A percentile compares a stretch with the other conserved stretches of the same genome.
Evolutionary conservation across 176 grass and related monocot species (phyloP).

Genomic region (Aegilops sharonensis): DNA sequence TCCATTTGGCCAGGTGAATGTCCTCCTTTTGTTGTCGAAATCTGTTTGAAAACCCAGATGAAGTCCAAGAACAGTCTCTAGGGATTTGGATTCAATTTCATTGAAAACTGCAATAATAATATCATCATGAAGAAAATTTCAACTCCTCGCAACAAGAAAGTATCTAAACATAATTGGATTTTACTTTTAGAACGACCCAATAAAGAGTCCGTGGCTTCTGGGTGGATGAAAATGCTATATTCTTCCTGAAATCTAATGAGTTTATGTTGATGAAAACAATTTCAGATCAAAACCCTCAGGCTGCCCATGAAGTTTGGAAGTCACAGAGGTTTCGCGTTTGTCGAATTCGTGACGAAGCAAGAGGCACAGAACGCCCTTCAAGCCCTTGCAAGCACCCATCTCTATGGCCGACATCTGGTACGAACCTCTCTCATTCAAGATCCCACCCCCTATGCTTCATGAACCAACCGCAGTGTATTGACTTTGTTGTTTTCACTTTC

Average conservation of each 20-base stretch:
- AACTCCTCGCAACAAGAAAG: background rate
- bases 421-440: background rate
- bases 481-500: constrained; percentile 5
- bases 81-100: background rate
- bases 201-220: background rate
- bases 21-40: background rate
- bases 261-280: constrained; percentile 4
- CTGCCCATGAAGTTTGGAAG: constrained; percentile 89
- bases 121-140: background rate
- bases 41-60: constrained; percentile 7
- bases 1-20: constrained; percentile 90
- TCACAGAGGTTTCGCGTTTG: constrained; percentile 94
- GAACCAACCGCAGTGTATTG: background rate
- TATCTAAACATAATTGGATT: background rate
- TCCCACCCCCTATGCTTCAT: background rate
- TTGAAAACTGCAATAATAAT: constrained; percentile 11
- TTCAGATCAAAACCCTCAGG: constrained; percentile 81
- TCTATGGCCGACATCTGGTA: constrained; percentile 91
- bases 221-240: background rate
- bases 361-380: constrained; percentile 82
- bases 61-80: background rate
- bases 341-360: constrained; percentile 85
- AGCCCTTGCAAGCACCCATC: constrained; percentile 84
- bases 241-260: background rate
- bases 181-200: background rate